These are phyloP conservation scores for Piper longum DNA, from an alignment of 164 flowering plant species.

Conservation along the genomic window DNA sequence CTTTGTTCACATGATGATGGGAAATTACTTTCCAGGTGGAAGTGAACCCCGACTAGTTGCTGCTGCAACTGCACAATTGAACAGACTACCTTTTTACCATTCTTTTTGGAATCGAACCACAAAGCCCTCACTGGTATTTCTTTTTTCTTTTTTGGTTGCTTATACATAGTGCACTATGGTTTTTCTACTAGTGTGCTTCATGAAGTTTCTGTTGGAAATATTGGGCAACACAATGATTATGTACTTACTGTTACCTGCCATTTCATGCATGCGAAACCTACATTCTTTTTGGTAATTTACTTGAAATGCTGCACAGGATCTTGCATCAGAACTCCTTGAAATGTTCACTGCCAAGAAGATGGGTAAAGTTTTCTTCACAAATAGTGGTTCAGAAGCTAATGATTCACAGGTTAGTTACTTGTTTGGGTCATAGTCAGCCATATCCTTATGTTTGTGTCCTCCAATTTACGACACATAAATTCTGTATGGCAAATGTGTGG, in stretches of 20 bases:
- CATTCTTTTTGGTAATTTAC: not conserved
- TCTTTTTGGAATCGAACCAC: slow-evolving; percentile 99
- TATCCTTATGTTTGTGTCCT: too few relatives aligned
- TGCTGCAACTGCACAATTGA: slow-evolving; percentile 74
- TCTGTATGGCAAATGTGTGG: not conserved
- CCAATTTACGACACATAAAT: not conserved
- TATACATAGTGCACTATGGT: not conserved
- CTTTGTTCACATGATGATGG: not conserved
- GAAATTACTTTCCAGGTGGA: slow-evolving; percentile 47
- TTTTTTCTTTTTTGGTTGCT: not conserved
- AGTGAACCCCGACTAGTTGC: slow-evolving; percentile 86
- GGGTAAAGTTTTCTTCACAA: slow-evolving; percentile 83
- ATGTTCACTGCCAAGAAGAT: slow-evolving; percentile 72
- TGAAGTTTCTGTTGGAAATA: not conserved
- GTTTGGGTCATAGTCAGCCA: not conserved
- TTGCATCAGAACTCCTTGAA: slow-evolving; percentile 66
- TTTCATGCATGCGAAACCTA: not conserved
- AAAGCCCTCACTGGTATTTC: slow-evolving; percentile 78
- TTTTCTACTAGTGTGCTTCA: not conserved
- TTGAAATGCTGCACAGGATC: slow-evolving; percentile 38
- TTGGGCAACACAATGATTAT: not conserved
- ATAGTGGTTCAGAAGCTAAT: slow-evolving; percentile 98
- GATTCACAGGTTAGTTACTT: slow-evolving; percentile 59
- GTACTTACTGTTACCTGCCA: not conserved
- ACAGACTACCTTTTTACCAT: slow-evolving; percentile 84